Base-by-base conservation (phyloP, 768 basidiomycete genomes). In the Naganishia friedmannii region DNA sequence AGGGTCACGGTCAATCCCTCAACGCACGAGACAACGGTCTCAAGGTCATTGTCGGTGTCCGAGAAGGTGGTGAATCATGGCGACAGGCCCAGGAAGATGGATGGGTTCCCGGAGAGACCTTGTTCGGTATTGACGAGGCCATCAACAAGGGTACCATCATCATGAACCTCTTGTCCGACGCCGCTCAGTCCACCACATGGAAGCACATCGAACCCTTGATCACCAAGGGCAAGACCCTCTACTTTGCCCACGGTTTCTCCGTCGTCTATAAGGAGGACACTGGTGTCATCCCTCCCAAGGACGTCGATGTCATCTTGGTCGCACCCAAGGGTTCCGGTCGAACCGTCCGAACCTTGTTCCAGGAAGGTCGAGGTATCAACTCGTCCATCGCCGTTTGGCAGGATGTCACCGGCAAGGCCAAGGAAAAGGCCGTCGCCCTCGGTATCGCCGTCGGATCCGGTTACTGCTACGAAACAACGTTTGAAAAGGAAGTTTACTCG, bases 161-260 rank as follows among this genome's bases (percentile, higher is more conserved):
- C 87, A 99, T 99, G 96, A 98, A 99, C 87, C 86, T 99, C 66
- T 88, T 99, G 75, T 98, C 95, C 54, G 96, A 99, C 78, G 96
- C 96, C 58, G 96, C 95, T n/a, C 96, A 99, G 84, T 93, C 92
- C 17, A 87, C 90, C 82, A 97, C 94, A 34, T 99, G 96, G 96
- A 85, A 89, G 46, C 84, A 86, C 66, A 75, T 99, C 76, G 89
- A 88, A 53, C 95, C 96, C 67, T 88, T 97, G 78, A 94, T 98
- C 85, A 98, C 93, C 83, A 92, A 94, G 87, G 96, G 92, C 84
- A 98, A 99, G 87, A 99, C 96, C n/a, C 90, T 99, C 73, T 99
- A 99, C 89, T 99, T 99, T 86, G 93, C 95, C 7, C 96, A 99
- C 82, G 96, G 96, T 78, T 99, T 99, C 89, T 98, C 95, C 74